Base-by-base conservation (phyloP, 116 monocot species). In the Phalaenopsis hybrid region DNA sequence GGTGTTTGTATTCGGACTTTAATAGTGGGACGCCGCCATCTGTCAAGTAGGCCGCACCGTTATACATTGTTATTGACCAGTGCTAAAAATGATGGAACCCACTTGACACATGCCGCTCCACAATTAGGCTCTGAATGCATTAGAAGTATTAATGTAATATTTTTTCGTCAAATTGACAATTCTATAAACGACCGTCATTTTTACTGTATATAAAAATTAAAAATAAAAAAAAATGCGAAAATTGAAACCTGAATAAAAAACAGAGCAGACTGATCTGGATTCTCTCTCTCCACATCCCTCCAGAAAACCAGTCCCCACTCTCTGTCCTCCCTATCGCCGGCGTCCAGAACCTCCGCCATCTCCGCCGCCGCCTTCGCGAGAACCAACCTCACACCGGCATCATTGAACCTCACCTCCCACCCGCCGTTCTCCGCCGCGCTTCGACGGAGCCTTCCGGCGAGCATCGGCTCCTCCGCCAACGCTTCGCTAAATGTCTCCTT, bases 401-500 rank as follows among this genome's bases (percentile, higher is more conserved):
- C 94, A 61, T 90, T 94, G 25, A 69, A 78, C 81, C 82, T 86
- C 20, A 96, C 63, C 75, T 94, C 91, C 88, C 90, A 88, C 7
- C 44, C 76, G 45, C 87, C 85, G 5, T 87, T 82, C 12, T 41
- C 86, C 67, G 88, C 86, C 41, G 43, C 67, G 0, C 77, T 84
- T 45, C 81, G 75, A 46, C 92, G 84, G 15, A 94, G 85, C 85
- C 96, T 77, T 58, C 92, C 96, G 1, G 90, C 86, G 11, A 96
- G 61, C 76, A 84, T 59, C 37, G 91, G 92, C 57, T 86, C 67
- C 46, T 83, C 85, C 6, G 80, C 45, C 18, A 96, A 84, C 18
- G 86, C 86, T 28, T 12, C 81, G 84, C 86, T 81, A 13, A 96
- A 80, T 43, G 93, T 89, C 78, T 93, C 96, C 87, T 91, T 96